A percentile compares a stretch with the other conserved stretches of the same genome.
These are phyloP conservation scores for Pseudisothecium myosuroides DNA, from an alignment of 225 moss, liverwort and hornwort species.

Conservation along the genomic window DNA sequence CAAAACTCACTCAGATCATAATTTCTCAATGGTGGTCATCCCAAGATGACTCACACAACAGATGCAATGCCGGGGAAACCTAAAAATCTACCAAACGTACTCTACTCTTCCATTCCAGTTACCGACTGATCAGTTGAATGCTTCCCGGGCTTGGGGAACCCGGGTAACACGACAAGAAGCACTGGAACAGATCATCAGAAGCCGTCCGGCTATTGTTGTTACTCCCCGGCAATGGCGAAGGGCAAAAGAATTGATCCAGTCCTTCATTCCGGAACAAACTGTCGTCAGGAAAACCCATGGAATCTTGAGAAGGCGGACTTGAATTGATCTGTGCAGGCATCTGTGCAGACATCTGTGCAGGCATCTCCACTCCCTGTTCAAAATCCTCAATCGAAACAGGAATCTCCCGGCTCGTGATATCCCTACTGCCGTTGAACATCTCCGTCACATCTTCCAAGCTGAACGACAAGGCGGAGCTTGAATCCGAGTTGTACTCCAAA, in stretches of 20 bases:
- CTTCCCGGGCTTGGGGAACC: neutral
- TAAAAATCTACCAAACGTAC: neutral
- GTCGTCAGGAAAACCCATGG: neutral
- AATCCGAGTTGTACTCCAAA: neutral
- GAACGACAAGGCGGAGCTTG: constrained; percentile 1
- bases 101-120: neutral
- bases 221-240: neutral
- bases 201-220: neutral
- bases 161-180: neutral
- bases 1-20: constrained; percentile 2
- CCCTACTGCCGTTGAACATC: neutral
- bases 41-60: neutral
- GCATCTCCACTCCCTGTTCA: neutral
- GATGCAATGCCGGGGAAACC: neutral
- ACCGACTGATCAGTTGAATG: constrained; percentile 6
- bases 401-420: neutral
- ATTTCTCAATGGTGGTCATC: neutral
- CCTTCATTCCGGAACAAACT: neutral
- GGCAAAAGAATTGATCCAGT: neutral
- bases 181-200: constrained; percentile 14
- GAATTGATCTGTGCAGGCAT: constrained; percentile 9
- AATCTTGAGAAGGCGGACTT: neutral
- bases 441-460: constrained; percentile 12
- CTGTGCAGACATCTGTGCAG: neutral
- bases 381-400: neutral